Evolutionary conservation across 345 rosid genomes (phyloP), one percentile per base, ranked within the genome.

Genomic region (Cardamine chenopodiifolia): DNA sequence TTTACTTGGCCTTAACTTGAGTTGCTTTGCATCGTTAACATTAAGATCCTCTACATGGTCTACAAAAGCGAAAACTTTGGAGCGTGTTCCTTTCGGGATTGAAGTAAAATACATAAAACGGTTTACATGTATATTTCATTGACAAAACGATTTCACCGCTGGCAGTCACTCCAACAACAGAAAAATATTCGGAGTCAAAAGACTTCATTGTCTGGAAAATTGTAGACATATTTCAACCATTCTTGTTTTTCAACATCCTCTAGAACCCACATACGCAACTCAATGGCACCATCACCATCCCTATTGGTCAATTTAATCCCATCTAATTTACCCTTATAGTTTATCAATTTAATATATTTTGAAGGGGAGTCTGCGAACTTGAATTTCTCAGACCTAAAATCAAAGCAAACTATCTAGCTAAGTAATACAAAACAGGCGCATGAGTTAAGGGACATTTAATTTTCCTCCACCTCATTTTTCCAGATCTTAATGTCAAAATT

Each of bases 131-230:
- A 22, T 12, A 8, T 1, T 0, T 15, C 13, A 1, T 6, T 7
- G 22, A 18, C 64, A 61, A 61, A 39, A 61, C 7, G 14, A 39
- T 7, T 7, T 61, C 66, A 40, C 66, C 66, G 4, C 8, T 62
- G 14, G 20, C 12, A 1, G 34, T 62, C 22, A 40, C 50, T 39
- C 50, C 66, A 23, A 1, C 34, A 4, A 14, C 0, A 28, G n/a
- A 6, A 13, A 20, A 2, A 12, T 2, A 0, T 0, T 2, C 0
- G 6, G 0, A 4, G 5, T 2, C 42, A 19, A 25, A 25, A 0
- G 31, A 54, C 0, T 54, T 6, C 6, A 54, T 6, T 22, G 5
- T 18, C 28, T 11, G n/a, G 4, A 2, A 11, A 10, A 34, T 5
- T 11, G 10, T 59, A 59, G 9, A 5, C 26, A 59, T 34, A 0